Percentiles rank a stretch among this genome's conserved stretches.
These are phyloP conservation scores for Withania somnifera DNA, from an alignment of 305 asterid species.

Conservation along the genomic window DNA sequence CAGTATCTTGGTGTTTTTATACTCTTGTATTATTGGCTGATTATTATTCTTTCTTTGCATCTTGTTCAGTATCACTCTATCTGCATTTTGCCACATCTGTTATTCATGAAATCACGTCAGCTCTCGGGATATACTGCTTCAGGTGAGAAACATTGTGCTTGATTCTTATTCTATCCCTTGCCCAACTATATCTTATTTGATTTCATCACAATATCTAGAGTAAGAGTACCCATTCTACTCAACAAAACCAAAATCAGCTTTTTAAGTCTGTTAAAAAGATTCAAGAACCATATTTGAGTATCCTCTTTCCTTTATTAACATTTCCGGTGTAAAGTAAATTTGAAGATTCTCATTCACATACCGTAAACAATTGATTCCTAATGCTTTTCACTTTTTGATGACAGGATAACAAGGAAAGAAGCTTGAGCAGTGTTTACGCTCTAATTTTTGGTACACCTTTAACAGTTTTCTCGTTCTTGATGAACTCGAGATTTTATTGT, in stretches of 20 bases:
- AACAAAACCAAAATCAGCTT: background rate
- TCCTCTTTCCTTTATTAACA: background rate
- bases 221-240: background rate
- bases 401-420: slow-evolving; percentile 89
- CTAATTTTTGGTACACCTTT: background rate
- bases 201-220: background rate
- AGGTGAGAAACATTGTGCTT: slow-evolving; percentile 34
- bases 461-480: background rate
- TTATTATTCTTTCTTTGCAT: slow-evolving; percentile 2
- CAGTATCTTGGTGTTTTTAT: background rate
- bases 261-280: background rate
- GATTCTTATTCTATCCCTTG: background rate
- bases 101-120: slow-evolving; percentile 80
- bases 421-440: slow-evolving; percentile 33
- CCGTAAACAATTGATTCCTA: background rate
- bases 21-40: background rate
- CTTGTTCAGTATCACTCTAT: slow-evolving; percentile 50
- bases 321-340: background rate
- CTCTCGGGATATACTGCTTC: slow-evolving; percentile 82
- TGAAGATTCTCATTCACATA: background rate
- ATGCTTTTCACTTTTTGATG: slow-evolving; percentile 2
- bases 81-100: slow-evolving; percentile 77
- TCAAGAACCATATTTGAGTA: background rate
- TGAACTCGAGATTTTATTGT: background rate
- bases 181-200: background rate